Conservation (phyloP, 768 basidiomycete genomes). For the Symmetrospora coprosmae region DNA sequence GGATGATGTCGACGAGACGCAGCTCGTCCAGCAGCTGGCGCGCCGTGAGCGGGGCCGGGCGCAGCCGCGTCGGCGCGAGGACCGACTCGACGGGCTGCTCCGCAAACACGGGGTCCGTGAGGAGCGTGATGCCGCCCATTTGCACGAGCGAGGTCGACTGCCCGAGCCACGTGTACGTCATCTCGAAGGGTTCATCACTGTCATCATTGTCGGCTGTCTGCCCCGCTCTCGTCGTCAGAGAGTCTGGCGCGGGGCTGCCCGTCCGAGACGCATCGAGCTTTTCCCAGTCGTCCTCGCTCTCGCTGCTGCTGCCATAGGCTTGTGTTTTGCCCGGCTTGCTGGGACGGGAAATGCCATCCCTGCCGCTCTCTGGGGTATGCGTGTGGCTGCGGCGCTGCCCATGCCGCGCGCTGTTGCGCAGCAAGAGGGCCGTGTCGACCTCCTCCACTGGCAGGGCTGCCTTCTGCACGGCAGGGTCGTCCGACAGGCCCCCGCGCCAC, state of each 20-base stretch:
- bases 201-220: constrained; percentile 21
- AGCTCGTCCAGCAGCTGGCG: constrained; percentile 27
- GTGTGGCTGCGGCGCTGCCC: background rate
- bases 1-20: constrained; percentile 35
- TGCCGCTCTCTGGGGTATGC: no score
- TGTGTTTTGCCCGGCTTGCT: no score
- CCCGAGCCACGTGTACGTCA: constrained; percentile 35
- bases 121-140: constrained; percentile 34
- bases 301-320: no score
- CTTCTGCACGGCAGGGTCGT: constrained; percentile 30
- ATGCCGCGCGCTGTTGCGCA: background rate
- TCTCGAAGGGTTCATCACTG: constrained; percentile 27
- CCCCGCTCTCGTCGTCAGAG: background rate
- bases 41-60: constrained; percentile 35
- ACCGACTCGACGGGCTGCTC: constrained; percentile 24
- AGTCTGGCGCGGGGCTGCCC: background rate
- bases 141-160: constrained; percentile 38
- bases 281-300: background rate
- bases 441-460: constrained; percentile 31
- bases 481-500: constrained; percentile 33
- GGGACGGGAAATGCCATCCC: no score
- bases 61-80: constrained; percentile 34
- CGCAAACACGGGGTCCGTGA: constrained; percentile 38
- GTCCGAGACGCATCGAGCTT: constrained; percentile 5
- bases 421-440: constrained; percentile 27